Evolutionary conservation across 306 rosid species (phyloP).

Genomic region (Corylus heterophylla): DNA sequence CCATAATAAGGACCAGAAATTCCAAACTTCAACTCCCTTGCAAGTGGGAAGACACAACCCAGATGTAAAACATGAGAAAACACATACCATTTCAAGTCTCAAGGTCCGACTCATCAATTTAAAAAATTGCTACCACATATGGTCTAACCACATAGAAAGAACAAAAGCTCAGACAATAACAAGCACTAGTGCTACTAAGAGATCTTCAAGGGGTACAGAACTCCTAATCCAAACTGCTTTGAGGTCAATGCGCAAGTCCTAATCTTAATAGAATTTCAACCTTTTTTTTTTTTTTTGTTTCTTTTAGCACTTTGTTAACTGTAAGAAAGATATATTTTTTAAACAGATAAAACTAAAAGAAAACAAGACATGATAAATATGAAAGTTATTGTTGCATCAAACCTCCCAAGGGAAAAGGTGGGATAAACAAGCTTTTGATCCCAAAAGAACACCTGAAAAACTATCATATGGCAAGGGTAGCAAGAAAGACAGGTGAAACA

Average conservation of each 20-base stretch:
- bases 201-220: neutral
- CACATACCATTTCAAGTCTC: neutral
- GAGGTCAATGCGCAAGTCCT: neutral
- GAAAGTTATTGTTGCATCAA: neutral
- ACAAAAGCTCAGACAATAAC: neutral
- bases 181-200: neutral
- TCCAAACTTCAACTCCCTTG: neutral
- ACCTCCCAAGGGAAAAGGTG: neutral
- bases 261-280: neutral
- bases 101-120: slow-evolving; percentile 1
- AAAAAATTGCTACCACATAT: neutral
- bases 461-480: neutral
- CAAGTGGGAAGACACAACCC: slow-evolving; percentile 1
- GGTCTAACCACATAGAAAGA: neutral
- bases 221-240: neutral
- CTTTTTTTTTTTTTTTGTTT: neutral
- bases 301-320: neutral
- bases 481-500: neutral
- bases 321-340: neutral
- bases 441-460: neutral
- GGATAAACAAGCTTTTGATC: neutral
- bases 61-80: neutral
- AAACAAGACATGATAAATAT: neutral
- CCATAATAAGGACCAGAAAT: neutral
- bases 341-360: neutral